Percentiles rank a stretch among this genome's conserved stretches.
Conservation (phyloP, 495 filamentous ascomycete genomes). For the Parmelia sp. region DNA sequence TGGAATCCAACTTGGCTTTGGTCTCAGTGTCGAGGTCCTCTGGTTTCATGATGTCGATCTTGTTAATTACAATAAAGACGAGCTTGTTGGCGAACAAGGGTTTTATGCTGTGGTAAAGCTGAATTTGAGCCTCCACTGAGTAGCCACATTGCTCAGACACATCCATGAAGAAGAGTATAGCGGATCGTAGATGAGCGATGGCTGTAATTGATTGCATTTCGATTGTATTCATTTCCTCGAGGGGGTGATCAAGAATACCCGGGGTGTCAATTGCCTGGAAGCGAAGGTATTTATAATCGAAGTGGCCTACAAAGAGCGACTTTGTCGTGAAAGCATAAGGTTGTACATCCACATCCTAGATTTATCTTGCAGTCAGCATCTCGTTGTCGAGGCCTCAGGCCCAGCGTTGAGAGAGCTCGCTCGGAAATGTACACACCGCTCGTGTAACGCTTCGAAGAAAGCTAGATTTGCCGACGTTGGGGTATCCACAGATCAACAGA, state of each 20-base stretch:
- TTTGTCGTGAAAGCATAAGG: slow-evolving; percentile 99
- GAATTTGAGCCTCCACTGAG: slow-evolving; percentile 82
- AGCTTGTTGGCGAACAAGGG: slow-evolving; percentile 96
- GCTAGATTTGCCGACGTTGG: slow-evolving; percentile 95
- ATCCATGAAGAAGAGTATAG: slow-evolving; percentile 97
- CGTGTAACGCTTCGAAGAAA: slow-evolving; percentile 87
- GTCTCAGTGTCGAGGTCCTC: slow-evolving; percentile 82
- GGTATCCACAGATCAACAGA: slow-evolving; percentile 91
- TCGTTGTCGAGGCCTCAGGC: background rate
- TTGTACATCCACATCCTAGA: slow-evolving; percentile 83
- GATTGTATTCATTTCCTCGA: slow-evolving; percentile 99
- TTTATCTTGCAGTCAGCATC: background rate
- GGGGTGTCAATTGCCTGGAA: slow-evolving; percentile 89
- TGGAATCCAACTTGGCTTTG: slow-evolving; percentile 66
- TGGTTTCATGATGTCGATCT: slow-evolving; percentile 84
- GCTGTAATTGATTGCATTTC: slow-evolving; percentile 98
- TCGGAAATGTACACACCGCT: slow-evolving; percentile 37
- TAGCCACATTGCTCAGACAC: slow-evolving; percentile 97
- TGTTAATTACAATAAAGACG: slow-evolving; percentile 94
- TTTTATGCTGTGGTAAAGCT: slow-evolving; percentile 91
- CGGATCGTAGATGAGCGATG: slow-evolving; percentile 89
- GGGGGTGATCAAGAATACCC: slow-evolving; percentile 92
- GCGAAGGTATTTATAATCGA: slow-evolving; percentile 96
- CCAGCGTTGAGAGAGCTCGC: background rate
- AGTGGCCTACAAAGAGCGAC: slow-evolving; percentile 93